A percentile compares a stretch with the other conserved stretches of the same genome.
These are phyloP conservation scores for Venturia nashicola DNA, from an alignment of 2,329 filamentous ascomycete genomes.

Conservation along the genomic window DNA sequence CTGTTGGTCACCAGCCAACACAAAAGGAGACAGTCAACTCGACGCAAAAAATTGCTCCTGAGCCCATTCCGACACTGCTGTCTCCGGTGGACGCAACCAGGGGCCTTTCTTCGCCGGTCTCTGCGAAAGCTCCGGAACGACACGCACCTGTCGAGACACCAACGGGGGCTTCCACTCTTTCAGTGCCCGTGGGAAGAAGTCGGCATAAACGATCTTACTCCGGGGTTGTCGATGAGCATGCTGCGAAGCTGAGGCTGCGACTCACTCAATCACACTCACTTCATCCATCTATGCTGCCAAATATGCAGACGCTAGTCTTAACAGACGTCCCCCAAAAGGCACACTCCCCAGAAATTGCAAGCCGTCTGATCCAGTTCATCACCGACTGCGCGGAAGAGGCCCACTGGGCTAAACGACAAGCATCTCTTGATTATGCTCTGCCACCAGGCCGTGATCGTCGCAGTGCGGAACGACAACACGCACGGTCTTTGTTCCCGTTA, in stretches of 20 bases:
- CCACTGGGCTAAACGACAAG: slow-evolving; percentile 38
- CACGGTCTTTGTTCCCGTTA: slow-evolving; percentile 41
- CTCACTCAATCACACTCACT: slow-evolving; percentile 25
- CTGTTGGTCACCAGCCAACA: slow-evolving; percentile 19
- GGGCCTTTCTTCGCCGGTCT: slow-evolving; percentile 2
- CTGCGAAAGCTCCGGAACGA: not conserved
- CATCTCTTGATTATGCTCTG: slow-evolving; percentile 43
- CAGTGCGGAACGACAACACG: slow-evolving; percentile 35
- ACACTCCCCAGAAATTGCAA: slow-evolving; percentile 24
- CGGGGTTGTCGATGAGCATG: slow-evolving; percentile 10
- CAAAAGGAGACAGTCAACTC: not conserved
- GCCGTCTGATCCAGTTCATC: slow-evolving; percentile 40
- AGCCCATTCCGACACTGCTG: not conserved
- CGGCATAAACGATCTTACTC: slow-evolving; percentile 6
- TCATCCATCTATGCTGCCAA: slow-evolving; percentile 43
- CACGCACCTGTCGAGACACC: not conserved
- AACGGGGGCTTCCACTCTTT: not conserved
- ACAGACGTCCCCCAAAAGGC: slow-evolving; percentile 42
- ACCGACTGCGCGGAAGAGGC: slow-evolving; percentile 44
- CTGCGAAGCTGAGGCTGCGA: slow-evolving; percentile 7
- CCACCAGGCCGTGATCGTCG: slow-evolving; percentile 43
- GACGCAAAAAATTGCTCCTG: not conserved
- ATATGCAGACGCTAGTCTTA: slow-evolving; percentile 41
- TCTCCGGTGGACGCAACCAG: slow-evolving; percentile 1
- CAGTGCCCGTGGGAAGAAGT: not conserved